These are phyloP conservation scores for Mucor irregularis DNA, from an alignment of 371 early-diverging fungal species.

Conservation along the genomic window DNA sequence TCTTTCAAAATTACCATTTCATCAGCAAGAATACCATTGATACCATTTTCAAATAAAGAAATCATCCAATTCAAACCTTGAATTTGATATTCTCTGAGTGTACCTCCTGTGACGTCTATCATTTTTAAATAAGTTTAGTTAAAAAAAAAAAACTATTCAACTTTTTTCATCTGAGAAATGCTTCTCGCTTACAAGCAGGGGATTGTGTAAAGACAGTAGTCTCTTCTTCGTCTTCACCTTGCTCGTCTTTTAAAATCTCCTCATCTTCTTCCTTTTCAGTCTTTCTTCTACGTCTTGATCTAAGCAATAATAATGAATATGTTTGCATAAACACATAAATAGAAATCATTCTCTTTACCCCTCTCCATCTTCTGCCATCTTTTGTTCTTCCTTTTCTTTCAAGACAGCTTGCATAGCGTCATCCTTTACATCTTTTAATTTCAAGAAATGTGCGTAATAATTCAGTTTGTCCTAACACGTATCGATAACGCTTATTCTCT, in stretches of 20 bases:
- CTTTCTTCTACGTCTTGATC: conserved; percentile 83
- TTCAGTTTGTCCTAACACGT: conserved; percentile 86
- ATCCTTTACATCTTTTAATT: conserved; percentile 52
- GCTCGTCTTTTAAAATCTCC: conserved; percentile 77
- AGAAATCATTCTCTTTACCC: no score
- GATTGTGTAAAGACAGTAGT: conserved; percentile 84
- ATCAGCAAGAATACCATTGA: conserved; percentile 99
- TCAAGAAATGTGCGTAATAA: conserved; percentile 70
- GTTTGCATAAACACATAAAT: background rate
- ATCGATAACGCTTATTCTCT: conserved; percentile 87
- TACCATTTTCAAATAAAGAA: conserved; percentile 94
- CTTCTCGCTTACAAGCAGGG: conserved; percentile 82
- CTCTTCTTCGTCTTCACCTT: conserved; percentile 56
- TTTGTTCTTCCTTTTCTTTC: conserved; percentile 44
- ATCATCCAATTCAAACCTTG: conserved; percentile 99
- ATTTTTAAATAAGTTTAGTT: no score
- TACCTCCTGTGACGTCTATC: conserved; percentile 85
- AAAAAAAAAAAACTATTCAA: background rate
- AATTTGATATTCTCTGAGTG: conserved; percentile 95
- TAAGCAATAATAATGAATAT: conserved; percentile 10
- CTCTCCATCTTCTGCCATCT: conserved; percentile 31
- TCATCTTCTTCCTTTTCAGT: conserved; percentile 97
- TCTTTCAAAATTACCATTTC: conserved; percentile 80
- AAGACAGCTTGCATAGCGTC: conserved; percentile 44
- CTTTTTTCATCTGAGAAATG: no score